Conservation (phyloP, 148 eudicot species). For the Vaccinium myrtillus region DNA sequence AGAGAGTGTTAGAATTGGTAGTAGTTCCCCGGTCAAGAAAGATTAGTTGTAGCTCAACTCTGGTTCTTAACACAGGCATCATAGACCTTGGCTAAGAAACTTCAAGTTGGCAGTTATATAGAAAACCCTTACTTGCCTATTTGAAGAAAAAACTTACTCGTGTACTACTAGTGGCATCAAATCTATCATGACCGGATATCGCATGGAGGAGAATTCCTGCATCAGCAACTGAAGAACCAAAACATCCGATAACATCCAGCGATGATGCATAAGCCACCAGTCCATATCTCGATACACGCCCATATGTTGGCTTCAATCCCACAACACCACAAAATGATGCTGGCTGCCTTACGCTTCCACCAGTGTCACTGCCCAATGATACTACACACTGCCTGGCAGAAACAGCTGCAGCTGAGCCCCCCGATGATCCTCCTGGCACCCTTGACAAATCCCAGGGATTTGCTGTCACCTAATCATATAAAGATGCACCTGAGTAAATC, state of each 20-base stretch:
- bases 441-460: slow-evolving; percentile 96
- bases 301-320: slow-evolving; percentile 97
- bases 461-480: slow-evolving; percentile 82
- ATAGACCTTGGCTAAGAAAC: background rate
- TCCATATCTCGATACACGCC: slow-evolving; percentile 97
- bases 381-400: slow-evolving; percentile 96
- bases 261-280: slow-evolving; percentile 99
- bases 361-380: slow-evolving; percentile 95
- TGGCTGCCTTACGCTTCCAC: slow-evolving; percentile 99
- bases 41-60: background rate
- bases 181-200: slow-evolving; percentile 86
- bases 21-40: background rate
- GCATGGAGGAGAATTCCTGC: slow-evolving; percentile 81
- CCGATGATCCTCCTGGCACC: slow-evolving; percentile 99
- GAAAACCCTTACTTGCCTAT: background rate
- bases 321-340: slow-evolving; percentile 99
- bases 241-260: slow-evolving; percentile 93
- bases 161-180: slow-evolving; percentile 87
- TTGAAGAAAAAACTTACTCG: slow-evolving; percentile 39
- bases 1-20: background rate
- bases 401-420: slow-evolving; percentile 98
- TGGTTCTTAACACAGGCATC: background rate
- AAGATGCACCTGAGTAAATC: slow-evolving; percentile 85
- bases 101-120: background rate
- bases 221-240: slow-evolving; percentile 95